phyloP scores from a whole-genome alignment of 768 basidiomycete genomes.

The Mycena chlorophos region DNA sequence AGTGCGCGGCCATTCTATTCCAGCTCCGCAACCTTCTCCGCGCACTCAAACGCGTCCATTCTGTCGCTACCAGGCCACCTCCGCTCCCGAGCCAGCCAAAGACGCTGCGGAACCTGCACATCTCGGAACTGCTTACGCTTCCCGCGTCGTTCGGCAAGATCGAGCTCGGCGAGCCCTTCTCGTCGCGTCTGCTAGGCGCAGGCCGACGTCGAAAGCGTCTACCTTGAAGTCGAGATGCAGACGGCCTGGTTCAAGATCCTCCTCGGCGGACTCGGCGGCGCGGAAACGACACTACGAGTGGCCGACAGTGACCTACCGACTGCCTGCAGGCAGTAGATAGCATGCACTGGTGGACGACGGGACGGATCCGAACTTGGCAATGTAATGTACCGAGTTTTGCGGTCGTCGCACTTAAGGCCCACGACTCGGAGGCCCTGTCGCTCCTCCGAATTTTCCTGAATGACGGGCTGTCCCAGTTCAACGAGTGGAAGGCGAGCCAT shows the following conservation, averaged over 20 bases:
- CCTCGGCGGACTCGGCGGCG: constrained; percentile 64
- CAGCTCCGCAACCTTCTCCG: constrained; percentile 77
- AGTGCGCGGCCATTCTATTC: constrained; percentile 91
- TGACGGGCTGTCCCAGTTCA: constrained; percentile 61
- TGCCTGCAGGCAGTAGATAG: constrained; percentile 56
- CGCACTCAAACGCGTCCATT: constrained; percentile 76
- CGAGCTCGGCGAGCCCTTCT: constrained; percentile 88
- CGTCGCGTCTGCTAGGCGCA: constrained; percentile 72
- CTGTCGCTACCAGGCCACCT: constrained; percentile 71
- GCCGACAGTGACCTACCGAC: constrained; percentile 79
- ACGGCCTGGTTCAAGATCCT: constrained; percentile 66
- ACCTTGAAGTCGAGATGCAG: constrained; percentile 82
- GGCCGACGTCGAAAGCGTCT: constrained; percentile 60
- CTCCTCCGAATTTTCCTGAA: constrained; percentile 77
- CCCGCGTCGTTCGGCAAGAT: constrained; percentile 84
- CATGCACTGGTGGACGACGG: constrained; percentile 50
- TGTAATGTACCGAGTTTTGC: too few relatives aligned
- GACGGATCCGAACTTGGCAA: constrained; percentile 53
- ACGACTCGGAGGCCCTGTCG: constrained; percentile 69
- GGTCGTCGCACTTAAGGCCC: too few relatives aligned
- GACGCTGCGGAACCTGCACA: constrained; percentile 78
- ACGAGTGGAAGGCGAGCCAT: constrained; percentile 58
- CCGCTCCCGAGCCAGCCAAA: constrained; percentile 79
- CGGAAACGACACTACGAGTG: constrained; percentile 45
- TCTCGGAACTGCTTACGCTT: constrained; percentile 76